Evolutionary conservation across 1,284 basidiomycete species (phyloP).

Genomic region (Tremellales sp.): DNA sequence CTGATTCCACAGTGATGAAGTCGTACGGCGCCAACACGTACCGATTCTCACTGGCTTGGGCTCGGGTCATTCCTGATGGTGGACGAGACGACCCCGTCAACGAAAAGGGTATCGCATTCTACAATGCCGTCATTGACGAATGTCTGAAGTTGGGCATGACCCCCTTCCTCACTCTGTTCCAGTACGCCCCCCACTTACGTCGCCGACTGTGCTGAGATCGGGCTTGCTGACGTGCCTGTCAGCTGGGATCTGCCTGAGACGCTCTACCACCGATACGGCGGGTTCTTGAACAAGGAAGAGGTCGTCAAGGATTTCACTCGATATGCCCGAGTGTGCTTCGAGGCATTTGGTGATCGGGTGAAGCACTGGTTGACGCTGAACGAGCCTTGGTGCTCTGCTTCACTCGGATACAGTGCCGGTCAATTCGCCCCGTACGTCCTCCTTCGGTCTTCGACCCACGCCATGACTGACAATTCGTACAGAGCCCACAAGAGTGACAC

Average conservation of each 20-base stretch:
- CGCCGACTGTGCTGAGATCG: background rate
- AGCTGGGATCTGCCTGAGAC: slow-evolving; percentile 68
- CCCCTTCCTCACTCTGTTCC: slow-evolving; percentile 55
- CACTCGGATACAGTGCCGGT: slow-evolving; percentile 55
- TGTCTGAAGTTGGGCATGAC: slow-evolving; percentile 61
- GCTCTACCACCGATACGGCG: slow-evolving; percentile 66
- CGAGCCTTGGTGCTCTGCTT: slow-evolving; percentile 69
- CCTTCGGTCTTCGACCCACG: background rate
- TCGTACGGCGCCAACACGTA: slow-evolving; percentile 58
- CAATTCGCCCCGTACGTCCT: slow-evolving; percentile 20
- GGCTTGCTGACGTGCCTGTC: background rate
- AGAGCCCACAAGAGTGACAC: slow-evolving; percentile 56
- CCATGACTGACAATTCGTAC: background rate
- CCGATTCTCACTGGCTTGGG: slow-evolving; percentile 72
- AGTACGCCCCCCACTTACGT: slow-evolving; percentile 48
- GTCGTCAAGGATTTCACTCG: slow-evolving; percentile 61
- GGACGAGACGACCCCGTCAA: slow-evolving; percentile 69
- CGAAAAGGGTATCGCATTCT: slow-evolving; percentile 60
- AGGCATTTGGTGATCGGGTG: slow-evolving; percentile 67
- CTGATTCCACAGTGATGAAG: slow-evolving; percentile 55
- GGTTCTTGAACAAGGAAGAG: slow-evolving; percentile 58
- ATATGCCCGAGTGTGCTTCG: slow-evolving; percentile 67
- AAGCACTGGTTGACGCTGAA: slow-evolving; percentile 65
- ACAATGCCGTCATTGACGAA: slow-evolving; percentile 58
- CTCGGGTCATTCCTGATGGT: slow-evolving; percentile 61